These are phyloP conservation scores for Kodamaea arcana DNA, from an alignment of 1,139 yeast species.

Conservation along the genomic window DNA sequence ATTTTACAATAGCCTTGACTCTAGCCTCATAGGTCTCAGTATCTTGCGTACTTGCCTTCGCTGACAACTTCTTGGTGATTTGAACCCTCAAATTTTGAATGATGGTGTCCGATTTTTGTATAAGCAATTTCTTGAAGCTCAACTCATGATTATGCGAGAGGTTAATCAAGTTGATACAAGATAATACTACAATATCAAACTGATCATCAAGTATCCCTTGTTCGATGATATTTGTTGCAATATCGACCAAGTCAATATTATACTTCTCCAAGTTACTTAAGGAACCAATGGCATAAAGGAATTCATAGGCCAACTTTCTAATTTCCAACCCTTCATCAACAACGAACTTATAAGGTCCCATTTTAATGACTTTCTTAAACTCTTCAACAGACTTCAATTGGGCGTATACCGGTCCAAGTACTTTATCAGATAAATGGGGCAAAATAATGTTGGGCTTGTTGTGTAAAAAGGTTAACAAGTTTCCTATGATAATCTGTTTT, in stretches of 20 bases:
- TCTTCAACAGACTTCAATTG: conserved; percentile 56
- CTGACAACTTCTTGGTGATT: conserved; percentile 33
- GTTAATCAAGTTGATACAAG: conserved; percentile 32
- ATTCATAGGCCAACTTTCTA: conserved; percentile 70
- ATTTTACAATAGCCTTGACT: conserved; percentile 24
- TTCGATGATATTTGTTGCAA: conserved; percentile 26
- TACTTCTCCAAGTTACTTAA: conserved; percentile 19
- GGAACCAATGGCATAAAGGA: conserved; percentile 52
- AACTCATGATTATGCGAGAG: conserved; percentile 18
- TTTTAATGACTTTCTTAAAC: conserved; percentile 63
- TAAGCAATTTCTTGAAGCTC: conserved; percentile 15
- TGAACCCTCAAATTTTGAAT: conserved; percentile 24
- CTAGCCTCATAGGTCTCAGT: conserved; percentile 33
- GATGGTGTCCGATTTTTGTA: conserved; percentile 18
- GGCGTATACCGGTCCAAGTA: conserved; percentile 47
- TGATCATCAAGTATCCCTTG: conserved; percentile 37
- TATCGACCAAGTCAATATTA: conserved; percentile 18
- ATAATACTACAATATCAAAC: conserved; percentile 35
- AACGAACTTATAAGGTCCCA: conserved; percentile 86
- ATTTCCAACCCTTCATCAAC: conserved; percentile 76
- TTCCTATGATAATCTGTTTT: conserved; percentile 58
- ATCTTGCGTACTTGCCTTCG: conserved; percentile 44
- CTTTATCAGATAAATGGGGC: conserved; percentile 10
- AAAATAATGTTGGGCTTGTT: conserved; percentile 22
- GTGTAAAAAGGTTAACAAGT: conserved; percentile 59